phyloP scores from a whole-genome alignment of 768 basidiomycete species.

The Asterophora lycoperdoides region DNA sequence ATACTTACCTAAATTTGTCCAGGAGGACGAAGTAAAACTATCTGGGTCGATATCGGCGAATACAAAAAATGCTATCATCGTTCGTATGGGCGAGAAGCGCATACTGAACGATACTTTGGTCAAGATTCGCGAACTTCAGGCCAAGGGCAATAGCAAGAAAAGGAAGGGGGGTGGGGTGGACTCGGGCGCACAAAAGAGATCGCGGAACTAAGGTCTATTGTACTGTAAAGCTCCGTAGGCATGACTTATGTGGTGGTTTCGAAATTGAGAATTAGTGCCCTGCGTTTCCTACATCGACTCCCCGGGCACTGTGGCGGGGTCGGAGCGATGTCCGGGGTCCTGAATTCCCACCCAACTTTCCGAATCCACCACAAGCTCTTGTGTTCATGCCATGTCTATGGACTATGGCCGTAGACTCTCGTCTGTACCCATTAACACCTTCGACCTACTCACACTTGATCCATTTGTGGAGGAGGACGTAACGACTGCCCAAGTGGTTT shows the following conservation, averaged over 20 bases:
- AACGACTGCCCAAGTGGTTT: background rate
- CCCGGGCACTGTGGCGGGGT: background rate
- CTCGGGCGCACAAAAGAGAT: conserved; percentile 10
- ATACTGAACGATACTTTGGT: conserved; percentile 41
- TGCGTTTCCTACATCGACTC: no score
- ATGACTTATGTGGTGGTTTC: background rate
- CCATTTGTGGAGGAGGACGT: conserved; percentile 12
- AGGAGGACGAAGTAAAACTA: conserved; percentile 52
- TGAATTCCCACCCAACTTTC: background rate
- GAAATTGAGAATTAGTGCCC: background rate
- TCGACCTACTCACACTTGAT: conserved; percentile 8
- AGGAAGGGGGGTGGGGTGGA: conserved; percentile 10
- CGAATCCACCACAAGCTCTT: background rate
- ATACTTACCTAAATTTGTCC: conserved; percentile 1
- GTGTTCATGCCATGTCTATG: conserved; percentile 12
- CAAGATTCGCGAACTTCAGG: conserved; percentile 16
- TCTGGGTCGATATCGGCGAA: conserved; percentile 37
- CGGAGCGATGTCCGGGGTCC: conserved; percentile 13
- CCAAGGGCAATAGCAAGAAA: conserved; percentile 9
- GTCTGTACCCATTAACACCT: conserved; percentile 10
- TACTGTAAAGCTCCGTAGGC: background rate
- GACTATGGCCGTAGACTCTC: conserved; percentile 10
- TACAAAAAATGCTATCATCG: conserved; percentile 59
- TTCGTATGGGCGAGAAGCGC: conserved; percentile 77
- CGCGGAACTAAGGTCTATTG: conserved; percentile 5